Evolutionary conservation across 2,329 filamentous ascomycete species (phyloP).

Genomic region (Claviceps lovelessii): DNA sequence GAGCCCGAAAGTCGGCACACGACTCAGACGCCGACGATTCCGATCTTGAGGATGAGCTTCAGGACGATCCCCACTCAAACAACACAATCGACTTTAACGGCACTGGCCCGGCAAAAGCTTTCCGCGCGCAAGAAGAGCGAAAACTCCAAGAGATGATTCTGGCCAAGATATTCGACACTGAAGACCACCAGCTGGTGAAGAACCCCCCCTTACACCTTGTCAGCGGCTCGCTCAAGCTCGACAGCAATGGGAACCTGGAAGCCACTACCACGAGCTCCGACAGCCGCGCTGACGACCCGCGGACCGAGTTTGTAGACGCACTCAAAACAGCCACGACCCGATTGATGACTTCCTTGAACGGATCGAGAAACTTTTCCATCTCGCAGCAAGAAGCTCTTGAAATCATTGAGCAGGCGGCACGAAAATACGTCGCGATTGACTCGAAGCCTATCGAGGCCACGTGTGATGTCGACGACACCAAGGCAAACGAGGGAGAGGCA

Average conservation of each 20-base stretch:
- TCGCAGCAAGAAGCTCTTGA: conserved; percentile 34
- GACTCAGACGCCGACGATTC: conserved; percentile 33
- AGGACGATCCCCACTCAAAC: conserved; percentile 24
- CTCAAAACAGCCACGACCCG: conserved; percentile 28
- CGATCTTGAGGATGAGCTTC: conserved; percentile 41
- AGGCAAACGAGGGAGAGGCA: background rate
- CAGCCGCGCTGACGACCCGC: conserved; percentile 11
- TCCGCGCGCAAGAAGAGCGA: conserved; percentile 37
- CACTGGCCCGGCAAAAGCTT: conserved; percentile 29
- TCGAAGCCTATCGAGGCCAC: background rate
- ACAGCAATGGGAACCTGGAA: conserved; percentile 6
- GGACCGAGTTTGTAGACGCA: conserved; percentile 16
- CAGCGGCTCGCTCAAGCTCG: conserved; percentile 9
- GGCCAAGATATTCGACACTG: conserved; percentile 37
- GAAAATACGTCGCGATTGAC: conserved; percentile 31
- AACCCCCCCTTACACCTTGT: conserved; percentile 16
- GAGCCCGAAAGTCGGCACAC: conserved; percentile 22
- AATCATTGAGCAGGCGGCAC: conserved; percentile 35
- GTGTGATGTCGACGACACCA: background rate
- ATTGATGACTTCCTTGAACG: conserved; percentile 28
- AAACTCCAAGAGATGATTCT: conserved; percentile 40
- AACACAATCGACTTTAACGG: conserved; percentile 19
- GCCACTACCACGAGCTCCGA: conserved; percentile 2
- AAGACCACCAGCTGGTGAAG: conserved; percentile 23
- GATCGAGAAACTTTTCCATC: conserved; percentile 18